Evolutionary conservation across 2,329 filamentous ascomycete species (phyloP), one percentile per base, ranked within the genome.

Genomic region (Epichloe sibirici): DNA sequence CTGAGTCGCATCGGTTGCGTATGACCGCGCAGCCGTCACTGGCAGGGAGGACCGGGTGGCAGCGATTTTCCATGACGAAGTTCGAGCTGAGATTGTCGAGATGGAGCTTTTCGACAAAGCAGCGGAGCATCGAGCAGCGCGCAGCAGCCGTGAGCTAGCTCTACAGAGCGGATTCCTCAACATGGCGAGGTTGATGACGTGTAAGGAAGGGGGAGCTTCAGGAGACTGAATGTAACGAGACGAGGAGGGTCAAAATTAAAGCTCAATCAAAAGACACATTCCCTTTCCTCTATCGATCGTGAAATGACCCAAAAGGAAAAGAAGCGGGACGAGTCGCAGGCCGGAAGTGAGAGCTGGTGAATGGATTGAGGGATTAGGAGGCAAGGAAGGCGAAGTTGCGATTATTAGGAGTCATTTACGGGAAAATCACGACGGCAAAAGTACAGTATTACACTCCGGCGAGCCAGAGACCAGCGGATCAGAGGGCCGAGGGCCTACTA

Each of bases 101-200:
- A 73, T 66, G 62, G 70, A 71, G 64, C 69, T 66, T 65, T 63
- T 65, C 49, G 68, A 63, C 42, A 67, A 63, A 52, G 64, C 57
- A 58, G 67, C 59, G 57, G 69, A 69, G 67, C 72, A 73, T 71
- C 74, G 74, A 69, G 75, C 74, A 65, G 71, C 69, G 51, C 73
- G 71, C 50, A 80, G 69, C 70, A 86, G 78, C 74, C 79, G 78
- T 66, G 76, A 76, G 74, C 81, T 78, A 70, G 81, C 80, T 70
- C 77, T 77, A 63, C 77, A 76, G 61, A 88, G 70, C 60, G 82
- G 80, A 68, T 78, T 79, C 73, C 83, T 82, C 77, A 88, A 78
- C 85, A 89, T 89, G 73, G 70, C 73, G 68, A 66, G 64, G 56
- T 47, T 53, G 53, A 47, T 54, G 45, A 49, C 48, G 51, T 51